Evolutionary conservation across 257 asterid genomes (phyloP).

Genomic region (Solanum tacnaense): DNA sequence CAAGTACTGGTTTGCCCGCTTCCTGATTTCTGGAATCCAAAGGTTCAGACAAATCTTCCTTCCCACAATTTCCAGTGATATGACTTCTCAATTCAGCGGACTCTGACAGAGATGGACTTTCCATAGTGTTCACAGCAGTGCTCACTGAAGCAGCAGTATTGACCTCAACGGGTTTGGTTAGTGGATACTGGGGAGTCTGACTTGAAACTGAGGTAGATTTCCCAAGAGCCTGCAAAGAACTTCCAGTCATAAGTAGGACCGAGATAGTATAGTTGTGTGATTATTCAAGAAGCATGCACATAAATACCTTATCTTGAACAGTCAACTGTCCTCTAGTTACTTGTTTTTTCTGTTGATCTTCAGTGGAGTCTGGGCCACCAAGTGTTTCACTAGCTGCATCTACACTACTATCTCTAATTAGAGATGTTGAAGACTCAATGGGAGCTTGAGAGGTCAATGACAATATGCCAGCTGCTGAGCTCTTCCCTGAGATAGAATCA

Average conservation of each 20-base stretch:
- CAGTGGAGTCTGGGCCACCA: constrained; percentile 17
- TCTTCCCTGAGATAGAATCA: constrained; percentile 22
- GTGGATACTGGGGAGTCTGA: constrained; percentile 26
- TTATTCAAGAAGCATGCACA: constrained; percentile 6
- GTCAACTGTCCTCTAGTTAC: constrained; percentile 3
- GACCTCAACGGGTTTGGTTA: constrained; percentile 14
- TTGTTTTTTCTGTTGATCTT: constrained; percentile 22
- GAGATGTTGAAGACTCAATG: constrained; percentile 16
- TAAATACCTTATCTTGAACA: constrained; percentile 40
- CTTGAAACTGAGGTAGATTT: constrained; percentile 18
- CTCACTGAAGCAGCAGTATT: constrained; percentile 9
- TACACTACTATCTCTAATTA: constrained; percentile 4
- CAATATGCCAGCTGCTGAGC: constrained; percentile 4
- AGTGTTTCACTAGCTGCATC: constrained; percentile 12
- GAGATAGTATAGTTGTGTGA: not conserved
- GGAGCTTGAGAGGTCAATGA: constrained; percentile 13
- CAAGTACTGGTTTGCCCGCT: constrained; percentile 17
- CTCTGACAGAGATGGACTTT: constrained; percentile 16
- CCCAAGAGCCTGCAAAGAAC: constrained; percentile 34
- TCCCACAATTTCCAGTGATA: not conserved
- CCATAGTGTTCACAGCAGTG: constrained; percentile 14
- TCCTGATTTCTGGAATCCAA: constrained; percentile 9
- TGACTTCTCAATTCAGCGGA: not conserved
- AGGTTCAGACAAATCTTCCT: constrained; percentile 10
- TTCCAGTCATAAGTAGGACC: not conserved